These are phyloP conservation scores for Solanum pinnatisectum DNA, from an alignment of 257 asterid species.

Conservation along the genomic window DNA sequence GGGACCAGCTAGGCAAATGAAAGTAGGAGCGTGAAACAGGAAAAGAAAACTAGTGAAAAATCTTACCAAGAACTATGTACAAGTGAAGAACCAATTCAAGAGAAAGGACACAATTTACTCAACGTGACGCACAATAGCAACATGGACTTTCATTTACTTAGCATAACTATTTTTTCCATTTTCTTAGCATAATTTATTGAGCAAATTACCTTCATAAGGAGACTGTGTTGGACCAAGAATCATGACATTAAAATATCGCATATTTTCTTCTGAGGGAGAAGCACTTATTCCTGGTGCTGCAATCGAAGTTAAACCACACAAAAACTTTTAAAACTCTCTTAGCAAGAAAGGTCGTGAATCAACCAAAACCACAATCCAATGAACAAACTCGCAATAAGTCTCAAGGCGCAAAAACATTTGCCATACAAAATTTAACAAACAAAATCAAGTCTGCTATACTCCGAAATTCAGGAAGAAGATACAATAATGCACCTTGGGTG, in stretches of 20 bases:
- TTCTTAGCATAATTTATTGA: background rate
- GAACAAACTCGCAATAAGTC: background rate
- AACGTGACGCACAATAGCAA: background rate
- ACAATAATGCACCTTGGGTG: background rate
- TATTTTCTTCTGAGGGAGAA: slow-evolving; percentile 93
- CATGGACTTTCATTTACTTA: background rate
- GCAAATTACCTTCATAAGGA: slow-evolving; percentile 84
- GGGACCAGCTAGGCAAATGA: background rate
- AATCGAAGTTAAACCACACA: slow-evolving; percentile 11
- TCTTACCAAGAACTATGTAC: background rate
- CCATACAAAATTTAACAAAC: background rate
- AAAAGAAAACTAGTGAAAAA: background rate
- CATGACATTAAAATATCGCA: slow-evolving; percentile 98
- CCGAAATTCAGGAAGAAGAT: background rate
- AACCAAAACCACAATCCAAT: background rate
- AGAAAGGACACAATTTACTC: background rate
- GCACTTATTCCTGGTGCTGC: slow-evolving; percentile 99
- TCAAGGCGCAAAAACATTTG: background rate
- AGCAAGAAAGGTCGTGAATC: background rate
- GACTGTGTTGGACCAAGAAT: slow-evolving; percentile 98
- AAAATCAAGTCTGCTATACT: background rate
- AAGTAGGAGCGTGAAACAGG: background rate
- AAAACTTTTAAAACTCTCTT: background rate
- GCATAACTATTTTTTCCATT: background rate
- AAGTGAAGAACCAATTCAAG: background rate